phyloP scores from a whole-genome alignment of 2,329 filamentous ascomycete species.

The Emmonsiellopsis sp. region DNA sequence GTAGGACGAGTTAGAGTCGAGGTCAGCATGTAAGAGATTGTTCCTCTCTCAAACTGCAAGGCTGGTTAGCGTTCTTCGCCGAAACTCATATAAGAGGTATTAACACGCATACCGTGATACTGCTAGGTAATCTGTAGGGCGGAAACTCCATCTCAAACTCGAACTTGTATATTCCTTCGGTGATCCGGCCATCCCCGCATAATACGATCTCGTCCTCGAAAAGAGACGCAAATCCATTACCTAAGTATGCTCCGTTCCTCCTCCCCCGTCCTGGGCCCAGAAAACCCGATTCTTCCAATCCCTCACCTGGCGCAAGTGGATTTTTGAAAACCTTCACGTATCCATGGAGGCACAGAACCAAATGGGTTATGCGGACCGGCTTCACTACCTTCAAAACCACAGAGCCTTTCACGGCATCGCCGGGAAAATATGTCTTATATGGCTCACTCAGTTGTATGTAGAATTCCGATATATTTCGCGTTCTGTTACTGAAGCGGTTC shows the following conservation, averaged over 20 bases:
- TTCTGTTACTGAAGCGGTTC: conserved; percentile 42
- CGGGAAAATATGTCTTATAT: conserved; percentile 52
- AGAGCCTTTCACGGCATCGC: conserved; percentile 52
- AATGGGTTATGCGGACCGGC: conserved; percentile 53
- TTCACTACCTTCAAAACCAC: conserved; percentile 52
- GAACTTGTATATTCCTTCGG: conserved; percentile 57
- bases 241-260: conserved; percentile 46
- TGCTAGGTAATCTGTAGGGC: conserved; percentile 58
- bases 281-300: conserved; percentile 39
- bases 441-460: conserved; percentile 54
- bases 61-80: neutral
- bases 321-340: conserved; percentile 58
- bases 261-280: conserved; percentile 47
- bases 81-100: neutral
- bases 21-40: conserved; percentile 82
- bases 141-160: conserved; percentile 56
- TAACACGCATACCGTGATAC: conserved; percentile 68
- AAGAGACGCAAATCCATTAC: conserved; percentile 54
- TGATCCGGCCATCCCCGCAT: conserved; percentile 54
- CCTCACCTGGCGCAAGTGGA: conserved; percentile 46
- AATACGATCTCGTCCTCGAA: conserved; percentile 57
- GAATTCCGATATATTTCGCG: conserved; percentile 51
- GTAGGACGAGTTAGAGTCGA: conserved; percentile 84
- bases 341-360: conserved; percentile 54
- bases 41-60: conserved; percentile 81